Evolutionary conservation across 305 asterid genomes (phyloP), one percentile per base, ranked within the genome.

Genomic region (Andrographis paniculata): DNA sequence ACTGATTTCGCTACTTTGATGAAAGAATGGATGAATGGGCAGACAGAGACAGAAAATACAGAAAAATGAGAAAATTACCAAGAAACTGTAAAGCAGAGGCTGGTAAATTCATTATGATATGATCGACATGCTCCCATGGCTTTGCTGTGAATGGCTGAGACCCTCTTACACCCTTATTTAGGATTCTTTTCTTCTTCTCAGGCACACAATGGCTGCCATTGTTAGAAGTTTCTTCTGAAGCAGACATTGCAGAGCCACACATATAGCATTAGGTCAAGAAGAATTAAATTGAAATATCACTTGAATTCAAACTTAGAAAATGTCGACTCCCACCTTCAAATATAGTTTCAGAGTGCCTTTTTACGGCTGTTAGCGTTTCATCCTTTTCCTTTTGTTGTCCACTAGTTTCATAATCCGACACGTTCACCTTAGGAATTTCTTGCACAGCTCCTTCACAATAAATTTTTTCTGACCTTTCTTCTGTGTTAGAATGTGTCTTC

Each of bases 51-150:
- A n/a, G n/a, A n/a, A n/a, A n/a, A n/a, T n/a, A n/a, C n/a, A n/a
- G n/a, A n/a, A n/a, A n/a, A n/a, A n/a, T n/a, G n/a, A n/a, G 19
- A 53, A 20, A 49, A 50, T 71, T 76, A 80, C 98, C 95, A 58
- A 89, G 94, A 68, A 89, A 89, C 22, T 76, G 81, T 13, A 85
- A 30, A 20, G 95, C 94, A 60, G 95, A 82, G 27, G 95, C 98
- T 42, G 98, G 98, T 28, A 89, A 73, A 67, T 89, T 85, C 95
- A 89, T 89, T 49, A 89, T 75, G 58, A 82, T 75, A 60, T 89
- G 98, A 70, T 89, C 98, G 47, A 80, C 59, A 56, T 76, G 98
- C 75, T 89, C 94, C 88, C 92, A 85, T n/a, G 95, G 84, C 63
- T 73, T 85, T 42, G 68, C 70, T 58, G 44, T 53, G 52, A 82